Percentiles rank a stretch among this genome's conserved stretches.
These are phyloP conservation scores for Tulasnella sp. DNA, from an alignment of 768 basidiomycete species.

Conservation along the genomic window DNA sequence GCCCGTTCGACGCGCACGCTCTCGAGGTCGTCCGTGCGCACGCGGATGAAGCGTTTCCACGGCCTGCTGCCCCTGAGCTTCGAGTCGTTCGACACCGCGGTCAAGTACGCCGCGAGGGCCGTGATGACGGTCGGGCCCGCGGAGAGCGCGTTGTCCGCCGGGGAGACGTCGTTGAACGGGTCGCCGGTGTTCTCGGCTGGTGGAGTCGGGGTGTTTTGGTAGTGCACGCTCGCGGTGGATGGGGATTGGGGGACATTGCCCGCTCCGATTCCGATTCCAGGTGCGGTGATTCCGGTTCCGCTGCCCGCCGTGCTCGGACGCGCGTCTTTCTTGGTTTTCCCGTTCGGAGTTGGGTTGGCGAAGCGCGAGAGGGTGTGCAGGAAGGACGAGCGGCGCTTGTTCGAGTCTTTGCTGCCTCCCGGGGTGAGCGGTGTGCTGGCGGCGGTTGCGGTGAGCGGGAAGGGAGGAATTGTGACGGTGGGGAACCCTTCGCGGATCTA, in stretches of 20 bases:
- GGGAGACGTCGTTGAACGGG: not conserved
- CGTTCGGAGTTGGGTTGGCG: slow-evolving; percentile 39
- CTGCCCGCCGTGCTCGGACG: not conserved
- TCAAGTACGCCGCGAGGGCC: slow-evolving; percentile 67
- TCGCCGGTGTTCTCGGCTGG: slow-evolving; percentile 27
- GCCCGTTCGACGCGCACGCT: slow-evolving; percentile 78
- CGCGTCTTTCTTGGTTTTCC: slow-evolving; percentile 26
- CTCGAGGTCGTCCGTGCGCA: slow-evolving; percentile 79
- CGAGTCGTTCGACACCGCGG: slow-evolving; percentile 58
- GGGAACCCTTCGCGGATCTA: slow-evolving; percentile 55
- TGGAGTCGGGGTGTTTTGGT: slow-evolving; percentile 25
- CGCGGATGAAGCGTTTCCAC: slow-evolving; percentile 80
- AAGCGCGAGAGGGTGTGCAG: slow-evolving; percentile 52
- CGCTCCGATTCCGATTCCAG: too few species aligned
- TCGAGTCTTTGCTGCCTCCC: not conserved
- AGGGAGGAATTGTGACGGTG: slow-evolving; percentile 41
- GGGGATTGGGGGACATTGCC: not conserved
- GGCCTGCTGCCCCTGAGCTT: slow-evolving; percentile 49
- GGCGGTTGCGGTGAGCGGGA: slow-evolving; percentile 40
- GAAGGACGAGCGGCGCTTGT: slow-evolving; percentile 54
- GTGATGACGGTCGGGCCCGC: slow-evolving; percentile 41
- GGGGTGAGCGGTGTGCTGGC: not conserved
- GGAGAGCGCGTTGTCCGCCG: not conserved
- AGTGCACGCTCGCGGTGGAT: not conserved
- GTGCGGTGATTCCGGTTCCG: too few species aligned